Conservation (phyloP, 805 yeast species). For the Kluyveromyces siamensis region DNA sequence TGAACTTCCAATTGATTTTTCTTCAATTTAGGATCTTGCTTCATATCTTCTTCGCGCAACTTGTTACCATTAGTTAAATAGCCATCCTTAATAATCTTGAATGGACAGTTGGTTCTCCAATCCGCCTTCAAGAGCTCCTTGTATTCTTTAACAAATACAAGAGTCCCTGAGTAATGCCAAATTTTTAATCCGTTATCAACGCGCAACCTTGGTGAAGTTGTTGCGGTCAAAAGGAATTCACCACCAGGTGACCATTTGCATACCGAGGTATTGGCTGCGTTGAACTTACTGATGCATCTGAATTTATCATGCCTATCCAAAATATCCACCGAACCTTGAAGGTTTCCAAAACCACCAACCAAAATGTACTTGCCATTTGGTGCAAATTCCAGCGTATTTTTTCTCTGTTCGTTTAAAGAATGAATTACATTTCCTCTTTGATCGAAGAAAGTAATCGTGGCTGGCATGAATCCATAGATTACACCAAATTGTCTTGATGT, state of each 20-base stretch:
- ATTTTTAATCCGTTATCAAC: conserved; percentile 92
- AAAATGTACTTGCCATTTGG: conserved; percentile 89
- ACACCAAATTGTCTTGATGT: conserved; percentile 95
- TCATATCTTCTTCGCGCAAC: conserved; percentile 21
- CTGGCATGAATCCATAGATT: conserved; percentile 96
- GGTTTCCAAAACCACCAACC: conserved; percentile 96
- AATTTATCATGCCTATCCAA: conserved; percentile 87
- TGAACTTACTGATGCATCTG: conserved; percentile 66
- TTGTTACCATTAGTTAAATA: conserved; percentile 24
- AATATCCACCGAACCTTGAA: conserved; percentile 93
- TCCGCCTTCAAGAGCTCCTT: conserved; percentile 70
- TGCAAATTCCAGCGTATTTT: conserved; percentile 84
- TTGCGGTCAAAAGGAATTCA: conserved; percentile 84
- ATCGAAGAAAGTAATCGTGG: conserved; percentile 89
- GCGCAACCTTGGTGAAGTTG: conserved; percentile 92
- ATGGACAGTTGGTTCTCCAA: conserved; percentile 58
- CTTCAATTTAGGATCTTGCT: conserved; percentile 42
- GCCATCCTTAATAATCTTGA: conserved; percentile 24
- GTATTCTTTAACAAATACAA: conserved; percentile 70
- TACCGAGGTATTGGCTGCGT: conserved; percentile 91
- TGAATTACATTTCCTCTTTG: conserved; percentile 83
- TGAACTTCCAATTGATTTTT: conserved; percentile 57
- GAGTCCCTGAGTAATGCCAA: conserved; percentile 86
- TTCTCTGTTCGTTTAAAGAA: conserved; percentile 75
- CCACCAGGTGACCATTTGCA: conserved; percentile 99